These are phyloP conservation scores for Curvularia eragrostidis DNA, from an alignment of 2,329 filamentous ascomycete species.

Conservation along the genomic window DNA sequence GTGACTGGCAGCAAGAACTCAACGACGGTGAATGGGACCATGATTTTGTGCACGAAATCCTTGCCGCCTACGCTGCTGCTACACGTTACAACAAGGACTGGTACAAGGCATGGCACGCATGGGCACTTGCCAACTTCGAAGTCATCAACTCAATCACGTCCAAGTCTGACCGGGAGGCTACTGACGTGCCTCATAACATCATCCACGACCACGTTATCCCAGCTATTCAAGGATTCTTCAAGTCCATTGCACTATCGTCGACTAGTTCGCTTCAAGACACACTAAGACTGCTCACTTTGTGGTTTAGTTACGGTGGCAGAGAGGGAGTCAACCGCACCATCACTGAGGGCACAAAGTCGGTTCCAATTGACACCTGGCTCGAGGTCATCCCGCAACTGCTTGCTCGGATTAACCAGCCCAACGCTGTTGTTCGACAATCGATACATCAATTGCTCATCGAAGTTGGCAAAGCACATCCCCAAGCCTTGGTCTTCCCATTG, in stretches of 20 bases:
- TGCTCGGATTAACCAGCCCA: constrained; percentile 95
- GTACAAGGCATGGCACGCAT: constrained; percentile 99
- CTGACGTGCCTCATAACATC: constrained; percentile 68
- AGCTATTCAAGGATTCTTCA: constrained; percentile 94
- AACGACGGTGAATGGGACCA: constrained; percentile 90
- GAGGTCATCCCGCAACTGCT: constrained; percentile 98
- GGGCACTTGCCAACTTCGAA: constrained; percentile 98
- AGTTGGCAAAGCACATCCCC: constrained; percentile 91
- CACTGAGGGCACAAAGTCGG: constrained; percentile 85
- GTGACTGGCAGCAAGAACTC: constrained; percentile 90
- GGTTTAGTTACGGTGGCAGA: constrained; percentile 93
- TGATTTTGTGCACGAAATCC: constrained; percentile 83
- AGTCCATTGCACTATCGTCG: constrained; percentile 89
- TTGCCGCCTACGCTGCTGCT: constrained; percentile 88
- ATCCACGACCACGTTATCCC: constrained; percentile 90
- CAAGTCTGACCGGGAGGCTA: constrained; percentile 66
- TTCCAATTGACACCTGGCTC: constrained; percentile 97
- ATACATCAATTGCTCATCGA: constrained; percentile 93
- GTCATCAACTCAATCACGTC: constrained; percentile 84
- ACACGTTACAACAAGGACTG: constrained; percentile 93
- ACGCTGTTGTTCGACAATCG: constrained; percentile 82
- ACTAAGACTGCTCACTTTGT: constrained; percentile 86
- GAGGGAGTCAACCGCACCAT: constrained; percentile 87
- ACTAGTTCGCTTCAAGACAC: constrained; percentile 96
- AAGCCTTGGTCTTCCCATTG: constrained; percentile 94